These are phyloP conservation scores for Fusarium sp. DNA, from an alignment of 2,329 filamentous ascomycete genomes.

Conservation along the genomic window DNA sequence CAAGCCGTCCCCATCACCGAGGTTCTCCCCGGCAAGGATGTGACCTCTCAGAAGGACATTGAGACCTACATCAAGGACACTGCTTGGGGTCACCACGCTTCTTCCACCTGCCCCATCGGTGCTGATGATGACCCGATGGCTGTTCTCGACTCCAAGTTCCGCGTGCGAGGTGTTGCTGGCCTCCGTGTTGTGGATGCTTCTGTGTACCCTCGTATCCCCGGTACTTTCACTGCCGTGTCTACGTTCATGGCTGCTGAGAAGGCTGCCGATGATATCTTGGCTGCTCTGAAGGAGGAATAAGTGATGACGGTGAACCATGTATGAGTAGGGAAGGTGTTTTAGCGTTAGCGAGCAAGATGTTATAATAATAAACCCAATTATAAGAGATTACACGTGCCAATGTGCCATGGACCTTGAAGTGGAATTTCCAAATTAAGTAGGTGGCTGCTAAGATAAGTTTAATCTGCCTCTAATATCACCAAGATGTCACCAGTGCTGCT, in stretches of 20 bases:
- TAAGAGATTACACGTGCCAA: neutral
- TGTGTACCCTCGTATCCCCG: constrained; percentile 53
- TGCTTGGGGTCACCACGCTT: constrained; percentile 50
- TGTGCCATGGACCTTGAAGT: neutral
- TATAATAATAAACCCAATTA: neutral
- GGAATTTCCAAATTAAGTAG: neutral
- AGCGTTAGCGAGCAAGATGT: neutral
- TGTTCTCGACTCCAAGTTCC: constrained; percentile 61
- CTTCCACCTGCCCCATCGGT: constrained; percentile 48
- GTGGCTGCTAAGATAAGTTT: neutral
- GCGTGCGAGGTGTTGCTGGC: constrained; percentile 57
- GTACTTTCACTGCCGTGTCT: constrained; percentile 47
- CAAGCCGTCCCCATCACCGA: constrained; percentile 38
- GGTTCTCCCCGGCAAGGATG: constrained; percentile 23
- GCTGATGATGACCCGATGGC: constrained; percentile 47
- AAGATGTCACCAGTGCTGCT: neutral
- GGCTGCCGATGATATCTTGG: constrained; percentile 46
- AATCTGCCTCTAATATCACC: neutral
- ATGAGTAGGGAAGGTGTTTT: neutral
- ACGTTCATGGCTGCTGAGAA: constrained; percentile 49
- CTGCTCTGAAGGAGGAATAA: constrained; percentile 13
- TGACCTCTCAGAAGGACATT: constrained; percentile 30
- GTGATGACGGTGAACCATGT: neutral
- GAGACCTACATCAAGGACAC: constrained; percentile 44
- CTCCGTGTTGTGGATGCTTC: constrained; percentile 59